Evolutionary conservation across 805 yeast species (phyloP).

Genomic region (Yamadazyma phyllophila): DNA sequence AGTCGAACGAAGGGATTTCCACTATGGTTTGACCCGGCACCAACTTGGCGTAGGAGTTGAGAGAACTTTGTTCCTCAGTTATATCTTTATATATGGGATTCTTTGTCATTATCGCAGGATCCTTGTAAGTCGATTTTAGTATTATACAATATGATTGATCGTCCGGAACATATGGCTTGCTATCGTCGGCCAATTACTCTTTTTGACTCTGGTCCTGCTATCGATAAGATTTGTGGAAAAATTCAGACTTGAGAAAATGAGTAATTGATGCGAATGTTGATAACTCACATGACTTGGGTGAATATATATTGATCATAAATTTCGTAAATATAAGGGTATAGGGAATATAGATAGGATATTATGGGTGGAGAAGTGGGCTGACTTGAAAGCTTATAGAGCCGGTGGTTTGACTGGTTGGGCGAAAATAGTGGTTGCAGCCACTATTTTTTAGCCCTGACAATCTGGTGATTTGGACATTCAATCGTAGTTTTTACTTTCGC

Average conservation of each 20-base stretch:
- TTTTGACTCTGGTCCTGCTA: background rate
- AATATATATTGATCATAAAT: slow-evolving; percentile 1
- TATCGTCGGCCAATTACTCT: background rate
- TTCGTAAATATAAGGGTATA: background rate
- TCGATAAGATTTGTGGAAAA: background rate
- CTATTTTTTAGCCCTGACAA: background rate
- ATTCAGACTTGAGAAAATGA: slow-evolving; percentile 2
- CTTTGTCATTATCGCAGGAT: background rate
- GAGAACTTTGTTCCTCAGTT: slow-evolving; percentile 43
- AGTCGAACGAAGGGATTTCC: slow-evolving; percentile 65
- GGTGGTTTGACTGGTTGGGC: too few relatives aligned
- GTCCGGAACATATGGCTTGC: slow-evolving; percentile 13
- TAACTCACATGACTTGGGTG: slow-evolving; percentile 8
- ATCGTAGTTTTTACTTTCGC: too few relatives aligned
- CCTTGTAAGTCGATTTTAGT: slow-evolving; percentile 10
- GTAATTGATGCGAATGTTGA: slow-evolving; percentile 1
- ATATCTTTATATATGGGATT: slow-evolving; percentile 34
- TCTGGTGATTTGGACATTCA: background rate
- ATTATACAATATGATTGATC: slow-evolving; percentile 19
- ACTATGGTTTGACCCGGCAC: slow-evolving; percentile 78
- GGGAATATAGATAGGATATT: too few relatives aligned
- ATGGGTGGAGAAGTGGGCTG: too few relatives aligned
- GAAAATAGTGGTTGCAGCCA: background rate
- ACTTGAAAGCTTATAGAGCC: too few relatives aligned
- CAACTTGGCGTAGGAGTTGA: slow-evolving; percentile 66